These are phyloP conservation scores for Thraustotheca clavata DNA, from an alignment of 352 stramenopile species.

Conservation along the genomic window DNA sequence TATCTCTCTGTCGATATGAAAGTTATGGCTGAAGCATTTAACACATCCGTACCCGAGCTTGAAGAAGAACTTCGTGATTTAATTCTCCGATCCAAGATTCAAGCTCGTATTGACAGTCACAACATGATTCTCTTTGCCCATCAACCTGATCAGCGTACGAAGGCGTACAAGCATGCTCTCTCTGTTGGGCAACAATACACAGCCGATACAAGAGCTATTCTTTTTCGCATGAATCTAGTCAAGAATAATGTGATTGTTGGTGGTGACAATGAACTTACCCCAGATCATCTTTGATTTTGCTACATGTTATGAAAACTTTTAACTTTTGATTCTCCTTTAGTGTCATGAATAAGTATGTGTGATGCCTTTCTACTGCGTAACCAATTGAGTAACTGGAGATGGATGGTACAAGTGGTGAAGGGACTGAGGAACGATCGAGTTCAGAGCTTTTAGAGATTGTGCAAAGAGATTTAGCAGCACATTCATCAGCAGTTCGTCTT, in stretches of 20 bases:
- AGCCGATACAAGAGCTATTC: conserved; percentile 67
- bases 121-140: conserved; percentile 80
- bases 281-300: too few species aligned
- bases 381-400: too few species aligned
- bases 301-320: too few species aligned
- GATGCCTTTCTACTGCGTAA: too few species aligned
- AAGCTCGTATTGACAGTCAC: conserved; percentile 83
- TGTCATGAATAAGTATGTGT: too few species aligned
- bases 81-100: conserved; percentile 61
- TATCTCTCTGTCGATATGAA: conserved; percentile 81
- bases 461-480: conserved; percentile 40
- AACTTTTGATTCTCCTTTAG: too few species aligned
- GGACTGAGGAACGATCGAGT: background rate
- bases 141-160: conserved; percentile 64
- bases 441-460: conserved; percentile 33
- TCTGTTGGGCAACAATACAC: conserved; percentile 74
- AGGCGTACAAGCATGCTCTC: conserved; percentile 71
- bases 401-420: background rate
- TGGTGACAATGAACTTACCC: conserved; percentile 31
- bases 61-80: conserved; percentile 76
- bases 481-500: conserved; percentile 42
- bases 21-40: conserved; percentile 83
- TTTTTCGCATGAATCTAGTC: conserved; percentile 78
- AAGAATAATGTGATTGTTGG: conserved; percentile 81
- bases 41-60: conserved; percentile 41